These are phyloP conservation scores for Rubroshorea leprosula DNA, from an alignment of 345 rosid genomes.

Conservation along the genomic window DNA sequence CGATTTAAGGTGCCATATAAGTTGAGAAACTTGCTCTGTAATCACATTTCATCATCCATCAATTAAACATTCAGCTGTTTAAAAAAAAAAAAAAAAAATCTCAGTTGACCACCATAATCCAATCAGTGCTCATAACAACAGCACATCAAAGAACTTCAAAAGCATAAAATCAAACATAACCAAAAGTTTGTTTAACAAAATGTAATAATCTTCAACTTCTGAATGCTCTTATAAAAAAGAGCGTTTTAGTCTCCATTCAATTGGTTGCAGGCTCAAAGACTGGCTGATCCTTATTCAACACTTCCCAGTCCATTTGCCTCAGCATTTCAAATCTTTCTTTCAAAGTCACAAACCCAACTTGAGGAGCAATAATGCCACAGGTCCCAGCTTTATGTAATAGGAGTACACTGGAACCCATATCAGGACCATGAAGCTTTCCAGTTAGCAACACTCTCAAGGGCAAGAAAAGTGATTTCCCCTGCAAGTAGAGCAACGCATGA, in stretches of 20 bases:
- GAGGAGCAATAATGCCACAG: slow-evolving; percentile 42
- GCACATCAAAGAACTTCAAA: background rate
- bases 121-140: background rate
- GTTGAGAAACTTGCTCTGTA: too few relatives aligned
- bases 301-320: slow-evolving; percentile 61
- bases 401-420: slow-evolving; percentile 62
- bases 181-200: background rate
- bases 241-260: background rate
- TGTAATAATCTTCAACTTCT: background rate
- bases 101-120: too few relatives aligned
- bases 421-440: slow-evolving; percentile 93
- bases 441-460: slow-evolving; percentile 75
- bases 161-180: background rate
- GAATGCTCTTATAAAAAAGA: background rate
- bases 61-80: too few relatives aligned
- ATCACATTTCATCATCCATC: too few relatives aligned
- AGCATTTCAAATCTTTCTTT: slow-evolving; percentile 58
- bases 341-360: slow-evolving; percentile 55
- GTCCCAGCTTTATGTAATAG: slow-evolving; percentile 68
- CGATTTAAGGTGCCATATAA: too few relatives aligned
- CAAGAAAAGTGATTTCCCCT: slow-evolving; percentile 95
- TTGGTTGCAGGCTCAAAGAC: slow-evolving; percentile 41
- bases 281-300: slow-evolving; percentile 39
- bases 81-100: too few relatives aligned
- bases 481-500: slow-evolving; percentile 13